phyloP scores from a whole-genome alignment of 108 stramenopile genomes.

The Parietichytrium sp. region DNA sequence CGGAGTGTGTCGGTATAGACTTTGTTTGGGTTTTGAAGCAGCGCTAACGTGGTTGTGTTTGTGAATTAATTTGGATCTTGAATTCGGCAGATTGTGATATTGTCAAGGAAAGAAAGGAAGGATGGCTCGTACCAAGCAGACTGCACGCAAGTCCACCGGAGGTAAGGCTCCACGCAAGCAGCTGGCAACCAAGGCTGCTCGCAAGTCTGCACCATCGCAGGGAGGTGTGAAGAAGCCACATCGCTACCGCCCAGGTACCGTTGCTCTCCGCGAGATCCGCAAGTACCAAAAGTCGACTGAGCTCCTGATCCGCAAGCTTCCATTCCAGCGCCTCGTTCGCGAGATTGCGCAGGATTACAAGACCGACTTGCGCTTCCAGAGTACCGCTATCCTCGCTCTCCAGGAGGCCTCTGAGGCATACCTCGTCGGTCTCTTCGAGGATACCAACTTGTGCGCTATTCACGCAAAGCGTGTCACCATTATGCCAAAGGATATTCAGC shows the following conservation, averaged over 20 bases:
- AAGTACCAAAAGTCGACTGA: slow-evolving; percentile 84
- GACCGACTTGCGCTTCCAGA: slow-evolving; percentile 80
- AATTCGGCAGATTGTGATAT: too few relatives aligned
- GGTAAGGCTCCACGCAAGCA: slow-evolving; percentile 61
- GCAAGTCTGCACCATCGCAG: slow-evolving; percentile 60
- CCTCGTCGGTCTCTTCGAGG: slow-evolving; percentile 87
- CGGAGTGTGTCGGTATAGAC: too few relatives aligned
- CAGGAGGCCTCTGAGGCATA: slow-evolving; percentile 93
- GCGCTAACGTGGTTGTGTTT: too few relatives aligned
- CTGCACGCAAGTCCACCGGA: slow-evolving; percentile 63
- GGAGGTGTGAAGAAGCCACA: slow-evolving; percentile 67
- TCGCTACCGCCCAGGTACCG: slow-evolving; percentile 77
- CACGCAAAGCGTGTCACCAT: slow-evolving; percentile 95
- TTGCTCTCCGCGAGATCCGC: slow-evolving; percentile 87
- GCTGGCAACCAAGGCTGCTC: slow-evolving; percentile 56
- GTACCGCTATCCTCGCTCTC: slow-evolving; percentile 85
- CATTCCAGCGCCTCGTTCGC: slow-evolving; percentile 78
- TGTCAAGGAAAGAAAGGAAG: slow-evolving; percentile 7
- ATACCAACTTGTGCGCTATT: slow-evolving; percentile 87
- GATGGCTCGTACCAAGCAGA: slow-evolving; percentile 68
- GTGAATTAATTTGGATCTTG: too few relatives aligned
- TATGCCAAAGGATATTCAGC: slow-evolving; percentile 95
- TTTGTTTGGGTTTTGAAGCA: too few relatives aligned
- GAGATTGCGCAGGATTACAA: slow-evolving; percentile 49
- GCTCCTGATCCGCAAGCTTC: slow-evolving; percentile 85